These are phyloP conservation scores for Boechera divaricarpa DNA, from an alignment of 345 rosid genomes.

Conservation along the genomic window DNA sequence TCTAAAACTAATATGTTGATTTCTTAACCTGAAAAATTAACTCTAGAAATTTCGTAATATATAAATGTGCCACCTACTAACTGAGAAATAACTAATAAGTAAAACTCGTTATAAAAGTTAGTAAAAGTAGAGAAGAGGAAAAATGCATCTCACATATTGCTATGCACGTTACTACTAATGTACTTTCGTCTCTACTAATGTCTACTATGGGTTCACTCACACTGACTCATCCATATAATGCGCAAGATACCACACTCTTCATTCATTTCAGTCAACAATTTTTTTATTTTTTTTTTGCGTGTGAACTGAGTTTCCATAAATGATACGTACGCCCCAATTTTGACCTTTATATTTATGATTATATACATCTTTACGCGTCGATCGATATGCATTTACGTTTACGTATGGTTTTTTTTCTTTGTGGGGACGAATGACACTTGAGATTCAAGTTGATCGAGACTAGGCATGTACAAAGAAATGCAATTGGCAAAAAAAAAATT, in stretches of 20 bases:
- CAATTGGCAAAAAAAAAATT: not conserved
- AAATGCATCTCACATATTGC: not conserved
- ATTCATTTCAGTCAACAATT: not conserved
- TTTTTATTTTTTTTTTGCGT: not conserved
- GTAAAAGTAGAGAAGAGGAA: not conserved
- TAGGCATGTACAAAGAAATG: conserved; percentile 17
- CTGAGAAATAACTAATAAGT: not conserved
- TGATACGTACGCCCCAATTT: not conserved
- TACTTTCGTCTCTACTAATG: not conserved
- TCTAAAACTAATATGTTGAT: no score
- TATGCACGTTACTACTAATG: not conserved
- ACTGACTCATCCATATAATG: not conserved
- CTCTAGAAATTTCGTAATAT: no score
- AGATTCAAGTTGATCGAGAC: conserved; percentile 34
- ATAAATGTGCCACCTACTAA: not conserved
- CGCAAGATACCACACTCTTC: not conserved
- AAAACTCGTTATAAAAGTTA: not conserved
- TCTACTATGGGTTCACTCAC: not conserved
- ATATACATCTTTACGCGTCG: conserved; percentile 4
- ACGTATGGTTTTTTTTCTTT: not conserved
- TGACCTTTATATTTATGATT: not conserved
- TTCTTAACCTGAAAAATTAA: no score
- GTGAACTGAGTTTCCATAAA: not conserved
- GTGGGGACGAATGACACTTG: conserved; percentile 14
- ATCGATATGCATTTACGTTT: not conserved